These are phyloP conservation scores for Psidium guajava DNA, from an alignment of 345 rosid species.

Conservation along the genomic window DNA sequence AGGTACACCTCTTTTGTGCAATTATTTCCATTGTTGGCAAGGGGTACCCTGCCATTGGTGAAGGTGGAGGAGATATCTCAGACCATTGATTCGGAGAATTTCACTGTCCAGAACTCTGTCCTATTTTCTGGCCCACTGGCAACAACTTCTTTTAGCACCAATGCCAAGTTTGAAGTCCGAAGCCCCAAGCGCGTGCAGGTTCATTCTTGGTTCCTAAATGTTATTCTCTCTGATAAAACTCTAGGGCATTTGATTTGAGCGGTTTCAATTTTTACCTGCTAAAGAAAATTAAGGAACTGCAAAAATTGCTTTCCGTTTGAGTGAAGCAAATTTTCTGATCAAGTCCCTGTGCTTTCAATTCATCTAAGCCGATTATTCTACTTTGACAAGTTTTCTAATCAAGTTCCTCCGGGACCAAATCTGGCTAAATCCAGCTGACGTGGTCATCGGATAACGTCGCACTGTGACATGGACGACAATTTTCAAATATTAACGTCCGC, in stretches of 20 bases:
- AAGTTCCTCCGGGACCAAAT: not conserved
- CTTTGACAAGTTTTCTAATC: not conserved
- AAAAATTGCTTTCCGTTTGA: not conserved
- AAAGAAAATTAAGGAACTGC: not conserved
- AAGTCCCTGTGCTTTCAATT: not conserved
- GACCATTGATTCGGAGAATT: constrained; percentile 71
- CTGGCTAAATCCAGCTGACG: not conserved
- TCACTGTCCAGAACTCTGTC: constrained; percentile 72
- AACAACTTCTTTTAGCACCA: constrained; percentile 68
- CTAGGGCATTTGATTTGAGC: not conserved
- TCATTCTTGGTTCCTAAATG: not conserved
- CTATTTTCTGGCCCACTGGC: constrained; percentile 71
- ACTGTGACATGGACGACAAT: not conserved
- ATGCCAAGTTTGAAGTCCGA: constrained; percentile 82
- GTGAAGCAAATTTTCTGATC: not conserved
- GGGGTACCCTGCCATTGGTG: constrained; percentile 43
- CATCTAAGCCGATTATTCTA: not conserved
- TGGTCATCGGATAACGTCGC: not conserved
- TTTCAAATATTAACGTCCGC: not conserved
- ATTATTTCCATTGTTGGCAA: constrained; percentile 68
- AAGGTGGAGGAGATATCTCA: constrained; percentile 94
- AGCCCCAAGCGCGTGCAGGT: constrained; percentile 95
- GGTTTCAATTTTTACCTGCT: not conserved
- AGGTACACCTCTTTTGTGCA: constrained; percentile 68
- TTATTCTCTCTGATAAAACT: not conserved